These are phyloP conservation scores for Hypoxylon sp. DNA, from an alignment of 2,329 filamentous ascomycete species.

Conservation along the genomic window DNA sequence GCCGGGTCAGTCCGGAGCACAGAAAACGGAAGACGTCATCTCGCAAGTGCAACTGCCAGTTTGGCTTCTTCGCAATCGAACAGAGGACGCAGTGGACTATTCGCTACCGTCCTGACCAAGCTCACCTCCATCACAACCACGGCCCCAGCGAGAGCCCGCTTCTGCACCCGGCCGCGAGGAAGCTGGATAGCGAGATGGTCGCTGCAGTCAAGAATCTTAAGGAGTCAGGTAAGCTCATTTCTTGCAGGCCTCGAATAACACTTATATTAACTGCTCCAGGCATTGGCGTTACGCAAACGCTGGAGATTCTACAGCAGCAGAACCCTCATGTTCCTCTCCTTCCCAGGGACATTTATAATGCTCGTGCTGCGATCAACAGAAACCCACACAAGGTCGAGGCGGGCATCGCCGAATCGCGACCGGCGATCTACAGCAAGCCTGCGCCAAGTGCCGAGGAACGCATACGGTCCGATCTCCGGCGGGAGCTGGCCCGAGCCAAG, in stretches of 20 bases:
- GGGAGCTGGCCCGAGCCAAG: slow-evolving; percentile 65
- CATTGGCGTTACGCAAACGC: slow-evolving; percentile 70
- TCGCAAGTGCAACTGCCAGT: slow-evolving; percentile 73
- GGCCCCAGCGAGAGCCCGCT: slow-evolving; percentile 71
- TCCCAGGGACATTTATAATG: slow-evolving; percentile 72
- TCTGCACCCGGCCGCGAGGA: slow-evolving; percentile 71
- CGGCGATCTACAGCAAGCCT: slow-evolving; percentile 72
- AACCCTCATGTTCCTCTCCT: slow-evolving; percentile 70
- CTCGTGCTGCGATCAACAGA: slow-evolving; percentile 70
- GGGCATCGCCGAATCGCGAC: slow-evolving; percentile 66
- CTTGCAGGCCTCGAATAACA: slow-evolving; percentile 4
- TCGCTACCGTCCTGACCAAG: slow-evolving; percentile 66
- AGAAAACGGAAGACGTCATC: slow-evolving; percentile 72
- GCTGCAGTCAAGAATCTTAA: slow-evolving; percentile 71
- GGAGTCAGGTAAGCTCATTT: slow-evolving; percentile 64
- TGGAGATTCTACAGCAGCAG: slow-evolving; percentile 70
- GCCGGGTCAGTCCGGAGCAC: slow-evolving; percentile 68
- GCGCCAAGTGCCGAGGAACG: slow-evolving; percentile 69
- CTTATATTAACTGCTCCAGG: slow-evolving; percentile 55
- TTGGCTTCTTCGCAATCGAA: slow-evolving; percentile 75
- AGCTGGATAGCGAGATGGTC: slow-evolving; percentile 72
- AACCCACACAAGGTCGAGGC: slow-evolving; percentile 69
- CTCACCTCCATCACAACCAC: slow-evolving; percentile 69
- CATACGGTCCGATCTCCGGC: slow-evolving; percentile 67
- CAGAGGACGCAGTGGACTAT: slow-evolving; percentile 73